These are phyloP conservation scores for Lentinula detonsa DNA, from an alignment of 768 basidiomycete genomes.

Conservation along the genomic window DNA sequence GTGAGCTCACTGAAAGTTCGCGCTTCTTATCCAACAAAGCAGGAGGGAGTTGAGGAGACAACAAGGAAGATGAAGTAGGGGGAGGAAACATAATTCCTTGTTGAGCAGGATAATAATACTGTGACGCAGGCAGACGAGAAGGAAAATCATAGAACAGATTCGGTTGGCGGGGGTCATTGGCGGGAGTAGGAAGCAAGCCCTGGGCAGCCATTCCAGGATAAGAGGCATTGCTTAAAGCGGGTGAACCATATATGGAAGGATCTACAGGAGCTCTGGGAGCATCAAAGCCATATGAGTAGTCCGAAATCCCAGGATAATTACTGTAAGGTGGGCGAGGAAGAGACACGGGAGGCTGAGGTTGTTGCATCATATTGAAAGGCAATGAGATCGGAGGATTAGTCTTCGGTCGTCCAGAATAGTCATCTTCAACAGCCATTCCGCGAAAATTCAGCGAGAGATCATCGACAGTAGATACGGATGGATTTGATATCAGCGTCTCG, in stretches of 20 bases:
- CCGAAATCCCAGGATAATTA: slow-evolving; percentile 52
- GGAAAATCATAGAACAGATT: slow-evolving; percentile 57
- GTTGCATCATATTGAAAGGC: slow-evolving; percentile 21
- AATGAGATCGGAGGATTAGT: slow-evolving; percentile 18
- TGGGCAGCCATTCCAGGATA: slow-evolving; percentile 44
- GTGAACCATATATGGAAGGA: slow-evolving; percentile 43
- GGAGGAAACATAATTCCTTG: slow-evolving; percentile 58
- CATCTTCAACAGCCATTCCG: slow-evolving; percentile 57
- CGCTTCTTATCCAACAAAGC: slow-evolving; percentile 49
- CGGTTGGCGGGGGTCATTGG: slow-evolving; percentile 41
- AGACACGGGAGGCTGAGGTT: slow-evolving; percentile 21
- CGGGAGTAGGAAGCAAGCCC: slow-evolving; percentile 32
- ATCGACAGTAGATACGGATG: slow-evolving; percentile 35
- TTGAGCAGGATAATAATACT: slow-evolving; percentile 53
- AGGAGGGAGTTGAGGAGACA: slow-evolving; percentile 38
- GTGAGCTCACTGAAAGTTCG: slow-evolving; percentile 42
- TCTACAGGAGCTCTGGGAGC: slow-evolving; percentile 32
- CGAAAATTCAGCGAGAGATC: slow-evolving; percentile 54
- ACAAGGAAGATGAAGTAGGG: slow-evolving; percentile 44
- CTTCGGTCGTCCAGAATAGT: slow-evolving; percentile 34
- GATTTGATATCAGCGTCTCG: slow-evolving; percentile 13
- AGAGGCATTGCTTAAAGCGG: slow-evolving; percentile 37
- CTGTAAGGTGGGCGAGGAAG: slow-evolving; percentile 41
- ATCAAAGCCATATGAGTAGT: slow-evolving; percentile 55
- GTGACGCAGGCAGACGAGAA: slow-evolving; percentile 42